These are phyloP conservation scores for Fusarium dimerum DNA, from an alignment of 2,329 filamentous ascomycete species.

Conservation along the genomic window DNA sequence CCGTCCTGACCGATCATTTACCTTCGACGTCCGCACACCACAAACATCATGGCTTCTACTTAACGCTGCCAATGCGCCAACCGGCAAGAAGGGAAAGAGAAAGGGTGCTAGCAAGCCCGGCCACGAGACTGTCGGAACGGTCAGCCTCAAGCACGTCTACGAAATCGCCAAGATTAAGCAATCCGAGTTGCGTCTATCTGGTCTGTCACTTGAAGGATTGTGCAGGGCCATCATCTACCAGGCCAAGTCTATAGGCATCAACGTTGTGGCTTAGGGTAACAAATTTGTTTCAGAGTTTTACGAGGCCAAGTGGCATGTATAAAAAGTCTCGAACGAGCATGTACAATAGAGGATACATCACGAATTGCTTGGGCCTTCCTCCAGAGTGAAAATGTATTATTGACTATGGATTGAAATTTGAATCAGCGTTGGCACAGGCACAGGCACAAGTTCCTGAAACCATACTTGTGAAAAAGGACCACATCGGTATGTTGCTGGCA, in stretches of 20 bases:
- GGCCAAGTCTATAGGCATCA: conserved; percentile 74
- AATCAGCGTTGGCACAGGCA: background rate
- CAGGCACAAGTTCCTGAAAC: background rate
- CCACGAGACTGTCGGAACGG: conserved; percentile 75
- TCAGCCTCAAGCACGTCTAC: conserved; percentile 94
- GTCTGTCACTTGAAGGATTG: conserved; percentile 67
- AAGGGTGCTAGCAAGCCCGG: conserved; percentile 77
- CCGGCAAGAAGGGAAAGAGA: conserved; percentile 73
- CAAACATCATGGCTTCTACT: conserved; percentile 91
- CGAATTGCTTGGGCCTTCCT: conserved; percentile 1
- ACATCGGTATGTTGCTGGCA: too few species aligned
- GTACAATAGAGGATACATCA: conserved; percentile 27
- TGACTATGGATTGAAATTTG: background rate
- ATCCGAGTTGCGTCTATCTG: conserved; percentile 71
- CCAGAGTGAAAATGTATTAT: conserved; percentile 17
- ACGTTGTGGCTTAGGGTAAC: conserved; percentile 60
- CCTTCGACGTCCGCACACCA: conserved; percentile 90
- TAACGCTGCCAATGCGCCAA: conserved; percentile 74
- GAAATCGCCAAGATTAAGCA: conserved; percentile 98
- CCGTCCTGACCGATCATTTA: conserved; percentile 88
- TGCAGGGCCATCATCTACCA: conserved; percentile 75
- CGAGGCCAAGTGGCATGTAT: conserved; percentile 17
- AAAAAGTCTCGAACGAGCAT: conserved; percentile 15
- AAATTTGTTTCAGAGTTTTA: conserved; percentile 1
- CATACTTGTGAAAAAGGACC: too few species aligned